Evolutionary conservation across 2,329 filamentous ascomycete genomes (phyloP), one percentile per base, ranked within the genome.

Genomic region (Trichoderma afroharzianum): DNA sequence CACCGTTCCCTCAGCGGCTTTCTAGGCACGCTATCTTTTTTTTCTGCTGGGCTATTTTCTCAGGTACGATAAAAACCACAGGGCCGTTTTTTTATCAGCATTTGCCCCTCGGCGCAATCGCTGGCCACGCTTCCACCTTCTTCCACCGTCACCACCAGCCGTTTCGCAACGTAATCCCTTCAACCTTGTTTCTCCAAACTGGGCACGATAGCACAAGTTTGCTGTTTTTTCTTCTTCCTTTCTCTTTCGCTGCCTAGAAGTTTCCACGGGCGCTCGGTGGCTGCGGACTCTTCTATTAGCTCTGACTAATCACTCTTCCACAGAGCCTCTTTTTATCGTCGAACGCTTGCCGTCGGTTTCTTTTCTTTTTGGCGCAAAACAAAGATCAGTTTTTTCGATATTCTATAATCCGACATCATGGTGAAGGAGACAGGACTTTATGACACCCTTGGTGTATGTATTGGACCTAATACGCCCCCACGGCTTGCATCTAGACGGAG

Each of bases 381-480:
- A 69, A 61, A 33, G 3, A 53, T 32, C 12, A 30, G 6, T 43
- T 32, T 67, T 26, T 33, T 26, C 55, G 74, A 74, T 70, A 21
- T 18, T 15, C 26, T 59, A 57, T 26, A 63, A 66, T 73, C 63
- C 70, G 77, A 68, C 81, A 91, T 78, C 70, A 95, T 94, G 92
- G 92, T 91, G 75, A 93, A 92, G 80, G 92, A 94, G 78, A 92
- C 90, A 47, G 93, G 93, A 81, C 88, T 89, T 80, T 96, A 96
- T 85, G 92, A 95, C 73, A 84, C 88, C 73, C 88, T 96, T 63
- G 92, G 92, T 81, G 92, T 94, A 90, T 79, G 88, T 84, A 68
- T 30, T 30, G 39, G 43, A 67, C 28, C 63, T 63, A 15, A 24
- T 36, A 32, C 18, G 24, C 55, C 15, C 12, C 26, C 24, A 7